Conservation (phyloP, 176 grass and related monocot species). For the Alloteropsis semialata region DNA sequence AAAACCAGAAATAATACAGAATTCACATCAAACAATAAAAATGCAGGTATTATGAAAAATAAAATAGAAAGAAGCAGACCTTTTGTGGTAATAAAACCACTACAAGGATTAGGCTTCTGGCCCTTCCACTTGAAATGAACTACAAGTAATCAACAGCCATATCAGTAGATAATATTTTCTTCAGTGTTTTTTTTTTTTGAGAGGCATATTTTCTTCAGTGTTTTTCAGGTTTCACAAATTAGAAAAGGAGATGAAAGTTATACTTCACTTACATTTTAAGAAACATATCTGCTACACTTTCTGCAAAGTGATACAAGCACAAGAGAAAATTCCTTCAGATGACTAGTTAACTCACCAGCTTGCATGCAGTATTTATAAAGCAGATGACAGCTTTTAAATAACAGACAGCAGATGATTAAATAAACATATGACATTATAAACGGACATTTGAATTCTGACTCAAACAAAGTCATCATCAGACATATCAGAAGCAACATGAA, state of each 20-base stretch:
- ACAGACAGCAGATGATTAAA: slow-evolving; percentile 14
- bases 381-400: slow-evolving; percentile 24
- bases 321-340: neutral
- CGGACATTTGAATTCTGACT: slow-evolving; percentile 8
- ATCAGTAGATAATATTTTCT: neutral
- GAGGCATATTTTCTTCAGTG: neutral
- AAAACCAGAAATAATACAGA: neutral
- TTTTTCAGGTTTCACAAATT: neutral
- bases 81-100: slow-evolving; percentile 10
- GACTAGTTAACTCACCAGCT: slow-evolving; percentile 8
- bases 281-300: neutral
- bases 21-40: neutral
- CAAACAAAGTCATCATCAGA: slow-evolving; percentile 96
- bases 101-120: slow-evolving; percentile 13
- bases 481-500: slow-evolving; percentile 53
- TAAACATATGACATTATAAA: slow-evolving; percentile 20
- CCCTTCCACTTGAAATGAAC: slow-evolving; percentile 23
- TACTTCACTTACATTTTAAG: neutral
- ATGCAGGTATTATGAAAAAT: slow-evolving; percentile 1
- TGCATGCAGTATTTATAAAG: slow-evolving; percentile 15
- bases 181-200: neutral
- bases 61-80: slow-evolving; percentile 24
- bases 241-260: slow-evolving; percentile 10
- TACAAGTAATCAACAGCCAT: slow-evolving; percentile 9
- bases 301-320: neutral